Base-by-base conservation (phyloP, 805 yeast species). In the Komagataella pastoris region DNA sequence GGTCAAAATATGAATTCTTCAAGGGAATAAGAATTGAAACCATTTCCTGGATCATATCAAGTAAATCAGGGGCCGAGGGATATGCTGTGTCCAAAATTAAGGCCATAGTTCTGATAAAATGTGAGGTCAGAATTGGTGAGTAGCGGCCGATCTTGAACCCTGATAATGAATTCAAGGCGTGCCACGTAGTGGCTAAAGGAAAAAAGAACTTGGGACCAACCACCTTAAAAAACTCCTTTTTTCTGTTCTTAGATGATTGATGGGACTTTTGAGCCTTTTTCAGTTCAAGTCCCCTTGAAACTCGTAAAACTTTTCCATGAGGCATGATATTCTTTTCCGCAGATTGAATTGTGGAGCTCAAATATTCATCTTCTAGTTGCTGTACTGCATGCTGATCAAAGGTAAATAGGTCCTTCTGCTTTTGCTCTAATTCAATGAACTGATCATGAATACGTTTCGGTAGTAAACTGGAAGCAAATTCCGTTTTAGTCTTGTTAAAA, bases 1-100 rank as follows among this genome's bases (percentile, higher is more conserved):
- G 40, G n/a, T 24, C 48, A 21, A 47, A 47, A 24, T 47, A 44
- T 12, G 45, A 44, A 12, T 49, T 18, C 30, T 24, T 47, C 5
- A 50, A 24, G 14, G 52, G 51, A 19, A 18, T 40, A n/a, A 51
- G n/a, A 17, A 79, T 60, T 0, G 62, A 56, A 6, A 83, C 54
- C 51, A 74, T 63, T 55, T 83, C 89, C 2, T 65, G 60, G 1
- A 77, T 68, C 87, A 85, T 82, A 44, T 77, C 85, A 1, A 66
- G 61, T 21, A 80, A 59, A 47, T 77, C 74, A 1, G 65, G 55
- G 0, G 78, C 65, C 2, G 79, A 66, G 1, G 88, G 88, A 54
- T 77, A 75, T 0, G 85, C 79, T 49, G 80, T 67, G 51, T 77
- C 79, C 18, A 82, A 61, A 2, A 85, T 57, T n/a, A 84, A 58